phyloP scores from a whole-genome alignment of 306 rosid species.

The Casuarina equisetifolia region DNA sequence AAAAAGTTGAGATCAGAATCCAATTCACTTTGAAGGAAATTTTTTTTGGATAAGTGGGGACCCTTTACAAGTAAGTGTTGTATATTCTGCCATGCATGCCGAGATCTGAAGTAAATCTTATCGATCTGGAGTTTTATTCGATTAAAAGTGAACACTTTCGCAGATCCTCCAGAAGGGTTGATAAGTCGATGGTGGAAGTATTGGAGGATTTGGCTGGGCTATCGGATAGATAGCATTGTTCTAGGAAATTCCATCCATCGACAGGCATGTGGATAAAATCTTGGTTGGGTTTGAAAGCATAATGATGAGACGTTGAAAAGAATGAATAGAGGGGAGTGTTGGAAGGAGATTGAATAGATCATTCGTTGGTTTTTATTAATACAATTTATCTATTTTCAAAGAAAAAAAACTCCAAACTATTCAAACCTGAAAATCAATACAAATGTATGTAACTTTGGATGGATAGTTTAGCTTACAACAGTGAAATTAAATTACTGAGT shows the following conservation, averaged over 20 bases:
- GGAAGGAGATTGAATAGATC: background rate
- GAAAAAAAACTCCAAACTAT: background rate
- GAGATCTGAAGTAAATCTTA: background rate
- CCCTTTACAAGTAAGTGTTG: background rate
- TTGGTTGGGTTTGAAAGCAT: background rate
- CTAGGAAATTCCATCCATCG: background rate
- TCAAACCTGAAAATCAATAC: no score
- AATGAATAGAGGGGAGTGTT: background rate
- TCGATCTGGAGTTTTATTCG: background rate
- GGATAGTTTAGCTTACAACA: no score
- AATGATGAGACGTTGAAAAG: background rate
- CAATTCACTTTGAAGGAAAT: background rate
- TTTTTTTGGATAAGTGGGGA: background rate
- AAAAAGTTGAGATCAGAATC: constrained; percentile 1
- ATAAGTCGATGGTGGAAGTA: background rate
- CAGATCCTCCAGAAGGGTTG: background rate
- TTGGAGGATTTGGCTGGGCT: background rate
- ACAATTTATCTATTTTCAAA: no score
- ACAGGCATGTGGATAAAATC: background rate
- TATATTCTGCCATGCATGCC: background rate
- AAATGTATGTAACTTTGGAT: no score
- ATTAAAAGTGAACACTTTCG: background rate
- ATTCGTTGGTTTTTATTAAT: background rate
- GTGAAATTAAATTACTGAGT: no score
- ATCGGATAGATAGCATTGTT: background rate